These are phyloP conservation scores for Xylaria sp. DNA, from an alignment of 2,329 filamentous ascomycete species.

Conservation along the genomic window DNA sequence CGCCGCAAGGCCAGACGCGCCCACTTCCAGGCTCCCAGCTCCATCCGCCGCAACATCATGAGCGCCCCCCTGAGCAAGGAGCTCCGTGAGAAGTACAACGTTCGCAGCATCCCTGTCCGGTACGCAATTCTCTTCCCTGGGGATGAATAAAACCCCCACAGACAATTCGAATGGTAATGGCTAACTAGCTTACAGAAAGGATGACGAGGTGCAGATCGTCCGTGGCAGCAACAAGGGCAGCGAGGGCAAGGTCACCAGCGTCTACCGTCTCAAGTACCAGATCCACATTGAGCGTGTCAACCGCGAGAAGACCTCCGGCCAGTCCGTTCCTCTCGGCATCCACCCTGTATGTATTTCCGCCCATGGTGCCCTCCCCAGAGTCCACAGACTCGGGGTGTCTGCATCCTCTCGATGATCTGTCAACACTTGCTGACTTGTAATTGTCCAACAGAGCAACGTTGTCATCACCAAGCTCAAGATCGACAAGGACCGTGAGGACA, in stretches of 20 bases:
- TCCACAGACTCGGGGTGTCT: not conserved
- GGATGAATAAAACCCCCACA: too few species aligned
- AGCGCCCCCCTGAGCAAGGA: conserved; percentile 95
- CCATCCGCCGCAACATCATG: conserved; percentile 95
- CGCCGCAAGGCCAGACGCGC: conserved; percentile 99
- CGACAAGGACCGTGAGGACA: conserved; percentile 84
- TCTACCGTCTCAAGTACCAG: conserved; percentile 98
- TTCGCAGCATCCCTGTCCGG: conserved; percentile 90
- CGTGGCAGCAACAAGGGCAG: conserved; percentile 96
- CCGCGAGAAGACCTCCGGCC: conserved; percentile 97
- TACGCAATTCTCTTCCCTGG: not conserved
- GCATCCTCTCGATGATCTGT: not conserved
- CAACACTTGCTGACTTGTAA: conserved; percentile 8
- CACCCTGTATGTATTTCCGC: conserved; percentile 64
- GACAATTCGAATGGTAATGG: not conserved
- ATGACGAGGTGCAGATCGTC: conserved; percentile 92
- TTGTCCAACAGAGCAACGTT: conserved; percentile 77
- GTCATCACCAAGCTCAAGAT: conserved; percentile 36
- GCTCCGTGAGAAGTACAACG: conserved; percentile 98
- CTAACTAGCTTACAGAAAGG: conserved; percentile 68
- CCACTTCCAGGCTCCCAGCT: conserved; percentile 96
- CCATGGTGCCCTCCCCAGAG: not conserved
- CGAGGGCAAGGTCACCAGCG: conserved; percentile 97
- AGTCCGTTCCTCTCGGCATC: conserved; percentile 93
- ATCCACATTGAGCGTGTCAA: conserved; percentile 97